phyloP scores from a whole-genome alignment of 495 filamentous ascomycete species.

The Tuber microsphaerosporum region DNA sequence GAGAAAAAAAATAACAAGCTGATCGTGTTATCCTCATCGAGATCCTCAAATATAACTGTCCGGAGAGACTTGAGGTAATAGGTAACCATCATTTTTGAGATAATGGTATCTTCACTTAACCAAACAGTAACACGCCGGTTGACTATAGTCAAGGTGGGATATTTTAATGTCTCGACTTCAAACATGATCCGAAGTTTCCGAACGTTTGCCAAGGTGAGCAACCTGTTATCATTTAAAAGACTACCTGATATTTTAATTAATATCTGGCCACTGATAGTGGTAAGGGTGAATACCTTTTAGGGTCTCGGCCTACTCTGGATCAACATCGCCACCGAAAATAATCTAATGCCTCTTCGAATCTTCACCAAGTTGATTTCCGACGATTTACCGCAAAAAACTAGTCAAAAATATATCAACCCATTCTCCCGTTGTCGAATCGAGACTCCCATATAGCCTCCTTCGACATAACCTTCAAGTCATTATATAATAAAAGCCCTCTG shows the following conservation, averaged over 20 bases:
- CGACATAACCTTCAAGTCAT: constrained; percentile 99
- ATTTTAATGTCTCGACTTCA: constrained; percentile 98
- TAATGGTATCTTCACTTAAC: constrained; percentile 98
- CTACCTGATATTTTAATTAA: constrained; percentile 40
- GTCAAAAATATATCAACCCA: constrained; percentile 99
- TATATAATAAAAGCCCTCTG: constrained; percentile 91
- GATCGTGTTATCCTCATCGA: constrained; percentile 78
- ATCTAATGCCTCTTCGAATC: constrained; percentile 97
- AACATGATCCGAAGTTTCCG: constrained; percentile 99
- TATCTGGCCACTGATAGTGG: not conserved
- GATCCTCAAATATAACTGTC: constrained; percentile 76
- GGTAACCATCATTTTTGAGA: constrained; percentile 79
- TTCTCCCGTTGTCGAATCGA: constrained; percentile 92
- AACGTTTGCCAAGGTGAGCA: constrained; percentile 93
- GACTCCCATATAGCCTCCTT: constrained; percentile 95
- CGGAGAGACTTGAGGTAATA: constrained; percentile 82
- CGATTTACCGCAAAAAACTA: constrained; percentile 92
- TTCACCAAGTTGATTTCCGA: constrained; percentile 96
- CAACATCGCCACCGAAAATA: constrained; percentile 96
- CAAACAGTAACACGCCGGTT: constrained; percentile 99
- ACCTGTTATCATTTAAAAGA: constrained; percentile 96
- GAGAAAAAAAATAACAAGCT: too few species aligned
- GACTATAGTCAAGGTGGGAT: constrained; percentile 93
- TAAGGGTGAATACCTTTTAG: constrained; percentile 58
- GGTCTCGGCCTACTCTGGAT: constrained; percentile 99